phyloP scores from a whole-genome alignment of 2,329 filamentous ascomycete species.

The Fusarium zealandicum region DNA sequence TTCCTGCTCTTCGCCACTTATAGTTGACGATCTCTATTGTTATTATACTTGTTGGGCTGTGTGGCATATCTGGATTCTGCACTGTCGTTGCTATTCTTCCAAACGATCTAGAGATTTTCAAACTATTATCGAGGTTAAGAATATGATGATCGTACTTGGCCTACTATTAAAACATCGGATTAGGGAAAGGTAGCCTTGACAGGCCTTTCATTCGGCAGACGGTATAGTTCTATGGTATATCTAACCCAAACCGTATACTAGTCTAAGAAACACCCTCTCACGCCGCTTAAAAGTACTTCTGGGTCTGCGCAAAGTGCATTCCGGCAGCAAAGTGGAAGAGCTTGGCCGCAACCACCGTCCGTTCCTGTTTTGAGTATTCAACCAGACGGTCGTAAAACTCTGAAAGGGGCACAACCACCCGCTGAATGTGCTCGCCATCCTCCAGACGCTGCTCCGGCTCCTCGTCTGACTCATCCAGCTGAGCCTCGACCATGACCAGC shows the following conservation, averaged over 20 bases:
- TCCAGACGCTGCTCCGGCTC: constrained; percentile 36
- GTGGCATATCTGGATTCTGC: too few relatives aligned
- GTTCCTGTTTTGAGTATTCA: constrained; percentile 37
- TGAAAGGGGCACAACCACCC: constrained; percentile 33
- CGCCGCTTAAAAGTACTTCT: constrained; percentile 35
- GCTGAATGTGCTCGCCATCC: constrained; percentile 38
- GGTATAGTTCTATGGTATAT: too few relatives aligned
- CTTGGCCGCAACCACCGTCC: constrained; percentile 38
- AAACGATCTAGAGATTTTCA: too few relatives aligned
- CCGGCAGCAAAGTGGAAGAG: constrained; percentile 41
- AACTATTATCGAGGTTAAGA: too few relatives aligned
- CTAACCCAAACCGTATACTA: neutral
- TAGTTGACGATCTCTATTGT: too few relatives aligned
- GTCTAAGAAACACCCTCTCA: neutral
- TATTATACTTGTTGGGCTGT: too few relatives aligned
- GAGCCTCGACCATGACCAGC: constrained; percentile 38
- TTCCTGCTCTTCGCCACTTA: too few relatives aligned
- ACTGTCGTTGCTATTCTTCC: too few relatives aligned
- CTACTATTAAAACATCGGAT: too few relatives aligned
- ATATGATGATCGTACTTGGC: too few relatives aligned
- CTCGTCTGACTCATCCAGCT: constrained; percentile 31
- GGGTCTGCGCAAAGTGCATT: constrained; percentile 41
- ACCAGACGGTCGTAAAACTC: constrained; percentile 38
- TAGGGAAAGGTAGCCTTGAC: too few relatives aligned
- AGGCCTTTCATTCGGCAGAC: too few relatives aligned